Base-by-base conservation (phyloP, 768 basidiomycete species). In the Daedaleopsis nitida region DNA sequence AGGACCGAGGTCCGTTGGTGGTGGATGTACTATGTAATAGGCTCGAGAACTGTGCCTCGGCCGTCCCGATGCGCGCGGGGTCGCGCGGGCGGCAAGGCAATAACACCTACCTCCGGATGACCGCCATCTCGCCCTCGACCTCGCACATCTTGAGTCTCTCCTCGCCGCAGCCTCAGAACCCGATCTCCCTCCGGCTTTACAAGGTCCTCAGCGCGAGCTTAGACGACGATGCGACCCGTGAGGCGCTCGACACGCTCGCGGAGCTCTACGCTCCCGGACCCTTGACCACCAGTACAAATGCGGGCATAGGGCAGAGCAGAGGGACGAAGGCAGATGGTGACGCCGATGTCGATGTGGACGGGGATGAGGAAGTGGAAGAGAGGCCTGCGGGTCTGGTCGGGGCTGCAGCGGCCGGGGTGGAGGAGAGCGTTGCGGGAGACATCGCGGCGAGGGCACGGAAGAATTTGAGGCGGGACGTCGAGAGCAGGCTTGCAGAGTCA, bases 121-220 rank as follows among this genome's bases (percentile, higher is more conserved):
- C 69, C 47, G 57, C 67, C 44, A 52, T 66, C 51, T 63, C 69
- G 23, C 56, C 60, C 37, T 69, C 74, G 39, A 35, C 68, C 55
- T 64, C 68, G n/a, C 65, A 48, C 66, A 54, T 38, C 55, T 53
- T 23, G 35, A 39, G 52, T 10, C 52, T 64, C 23, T 61, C 72
- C 8, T 62, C 69, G 1, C 62, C 68, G 17, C 59, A 66, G 21
- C 60, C 68, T 70, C 81, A 85, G 61, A 91, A 91, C 67, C 94
- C 95, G 2, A 82, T 96, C 43, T 86, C 93, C n/a, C 75, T 90
- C 0, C 82, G 95, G 12, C 77, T 96, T n/a, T 95, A 94, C 75
- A 97, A 97, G 75, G 88, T 96, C 62, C 79, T 96, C 19, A 87
- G 90, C 38, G 89, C 89, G 1, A 89, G 83, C 52, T 94, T 89